Evolutionary conservation across 2,329 filamentous ascomycete genomes (phyloP), one percentile per base, ranked within the genome.

Genomic region (Blumeriella jaapii): DNA sequence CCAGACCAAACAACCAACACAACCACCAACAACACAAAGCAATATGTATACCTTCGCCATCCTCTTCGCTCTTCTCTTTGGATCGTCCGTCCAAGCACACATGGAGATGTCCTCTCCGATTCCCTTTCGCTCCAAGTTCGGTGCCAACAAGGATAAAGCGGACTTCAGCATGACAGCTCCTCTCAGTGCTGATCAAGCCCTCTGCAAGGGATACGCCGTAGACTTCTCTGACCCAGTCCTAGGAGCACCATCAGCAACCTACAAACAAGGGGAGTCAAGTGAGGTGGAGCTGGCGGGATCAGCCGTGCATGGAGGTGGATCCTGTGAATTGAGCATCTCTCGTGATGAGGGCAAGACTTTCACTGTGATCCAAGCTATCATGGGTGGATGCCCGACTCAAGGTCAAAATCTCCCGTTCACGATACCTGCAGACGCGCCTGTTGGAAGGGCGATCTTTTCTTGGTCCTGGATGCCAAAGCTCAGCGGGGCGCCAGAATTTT

Each of bases 161-260:
- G 13, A 12, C n/a, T 13, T 9, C 13, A 13, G 15, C 15, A 9
- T 27, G 25, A 27, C 9, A 27, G 15, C n/a, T 13, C 24, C 24
- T 5, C 22, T 28, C 24, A 5, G 17, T 4, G 7, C 31, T 10
- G 31, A 25, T 6, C 20, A 12, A 12, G 10, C 7, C 4, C 24
- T 14, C n/a, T 34, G 32, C 13, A 34, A 34, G 29, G 32, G 32
- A 12, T 29, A 29, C 11, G 16, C 28, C 11, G 8, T 14, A 7
- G 32, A 13, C 8, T 13, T 34, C 5, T 24, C 32, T 1, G 32
- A 34, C n/a, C 7, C 25, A 11, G 32, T 24, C 5, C 24, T 10
- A 4, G 32, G 32, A 2, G 23, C 18, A 6, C 2, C 32, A 9
- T 28, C 32, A 3, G 32, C 24, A 12, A 34, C 14, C 7, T 34